Evolutionary conservation across 148 eudicot species (phyloP).

Genomic region (Rhododendron simsii): DNA sequence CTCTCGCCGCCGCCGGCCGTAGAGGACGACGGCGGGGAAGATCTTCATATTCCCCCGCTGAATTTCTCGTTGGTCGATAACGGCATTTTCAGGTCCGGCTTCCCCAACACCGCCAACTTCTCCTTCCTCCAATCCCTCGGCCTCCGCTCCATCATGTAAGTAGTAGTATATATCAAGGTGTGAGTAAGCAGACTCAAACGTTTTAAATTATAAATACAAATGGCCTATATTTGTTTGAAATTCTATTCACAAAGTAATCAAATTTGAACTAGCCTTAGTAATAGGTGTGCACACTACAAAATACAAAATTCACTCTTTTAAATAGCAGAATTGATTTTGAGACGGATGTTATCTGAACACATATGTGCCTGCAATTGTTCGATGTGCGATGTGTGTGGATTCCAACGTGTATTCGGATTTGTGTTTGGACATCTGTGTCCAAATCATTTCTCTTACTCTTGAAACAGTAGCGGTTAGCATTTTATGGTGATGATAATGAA

Average conservation of each 20-base stretch:
- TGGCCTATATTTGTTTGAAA: not conserved
- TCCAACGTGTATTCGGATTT: not conserved
- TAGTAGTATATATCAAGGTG: not conserved
- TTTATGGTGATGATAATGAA: not conserved
- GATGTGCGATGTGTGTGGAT: not conserved
- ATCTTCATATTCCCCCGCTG: conserved; percentile 58
- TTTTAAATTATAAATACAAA: not conserved
- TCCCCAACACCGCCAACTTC: conserved; percentile 69
- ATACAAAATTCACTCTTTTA: not conserved
- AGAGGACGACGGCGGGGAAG: conserved; percentile 22
- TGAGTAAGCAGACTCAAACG: not conserved
- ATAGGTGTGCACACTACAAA: not conserved
- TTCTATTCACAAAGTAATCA: not conserved
- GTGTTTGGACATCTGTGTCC: not conserved
- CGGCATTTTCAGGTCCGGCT: conserved; percentile 86
- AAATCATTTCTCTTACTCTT: not conserved
- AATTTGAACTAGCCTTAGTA: not conserved
- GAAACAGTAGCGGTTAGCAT: not conserved
- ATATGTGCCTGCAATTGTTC: not conserved
- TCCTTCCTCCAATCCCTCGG: conserved; percentile 66
- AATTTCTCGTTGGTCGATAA: conserved; percentile 83
- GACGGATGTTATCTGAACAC: too few species aligned
- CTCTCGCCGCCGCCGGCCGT: not conserved
- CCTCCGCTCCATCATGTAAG: conserved; percentile 82
- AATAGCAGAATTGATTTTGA: not conserved